These are phyloP conservation scores for Phialocephala sp. DNA, from an alignment of 2,329 filamentous ascomycete genomes.

Conservation along the genomic window DNA sequence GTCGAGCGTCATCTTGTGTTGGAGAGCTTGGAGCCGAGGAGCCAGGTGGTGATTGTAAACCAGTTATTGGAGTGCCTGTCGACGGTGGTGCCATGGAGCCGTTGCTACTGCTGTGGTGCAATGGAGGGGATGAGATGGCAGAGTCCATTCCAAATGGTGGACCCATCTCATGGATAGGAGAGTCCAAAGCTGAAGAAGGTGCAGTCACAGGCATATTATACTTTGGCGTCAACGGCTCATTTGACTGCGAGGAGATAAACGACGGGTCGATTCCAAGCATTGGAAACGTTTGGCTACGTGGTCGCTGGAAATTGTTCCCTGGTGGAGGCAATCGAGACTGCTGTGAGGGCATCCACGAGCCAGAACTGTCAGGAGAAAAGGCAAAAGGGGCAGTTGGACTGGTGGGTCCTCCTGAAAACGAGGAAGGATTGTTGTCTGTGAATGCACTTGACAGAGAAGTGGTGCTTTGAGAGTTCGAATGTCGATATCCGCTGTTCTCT, in stretches of 20 bases:
- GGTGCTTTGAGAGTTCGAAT: slow-evolving; percentile 69
- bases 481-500: slow-evolving; percentile 58
- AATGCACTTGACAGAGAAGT: slow-evolving; percentile 72
- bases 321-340: slow-evolving; percentile 53
- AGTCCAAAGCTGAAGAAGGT: slow-evolving; percentile 53
- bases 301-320: slow-evolving; percentile 64
- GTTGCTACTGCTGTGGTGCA: slow-evolving; percentile 59
- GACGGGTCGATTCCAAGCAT: slow-evolving; percentile 66
- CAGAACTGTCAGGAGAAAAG: slow-evolving; percentile 76
- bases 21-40: slow-evolving; percentile 66
- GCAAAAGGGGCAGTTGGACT: slow-evolving; percentile 77
- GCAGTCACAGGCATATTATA: slow-evolving; percentile 47
- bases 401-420: slow-evolving; percentile 73
- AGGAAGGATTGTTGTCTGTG: slow-evolving; percentile 66
- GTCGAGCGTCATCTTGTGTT: slow-evolving; percentile 83
- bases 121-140: slow-evolving; percentile 49
- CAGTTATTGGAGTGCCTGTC: slow-evolving; percentile 44
- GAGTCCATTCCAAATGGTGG: slow-evolving; percentile 44
- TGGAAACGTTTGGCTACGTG: slow-evolving; percentile 88
- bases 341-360: slow-evolving; percentile 62
- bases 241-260: slow-evolving; percentile 55
- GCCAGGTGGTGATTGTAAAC: slow-evolving; percentile 52
- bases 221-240: slow-evolving; percentile 62
- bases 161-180: slow-evolving; percentile 54
- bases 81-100: slow-evolving; percentile 52